Conservation (phyloP, 2,329 filamentous ascomycete species). For the Massarina eburnea region DNA sequence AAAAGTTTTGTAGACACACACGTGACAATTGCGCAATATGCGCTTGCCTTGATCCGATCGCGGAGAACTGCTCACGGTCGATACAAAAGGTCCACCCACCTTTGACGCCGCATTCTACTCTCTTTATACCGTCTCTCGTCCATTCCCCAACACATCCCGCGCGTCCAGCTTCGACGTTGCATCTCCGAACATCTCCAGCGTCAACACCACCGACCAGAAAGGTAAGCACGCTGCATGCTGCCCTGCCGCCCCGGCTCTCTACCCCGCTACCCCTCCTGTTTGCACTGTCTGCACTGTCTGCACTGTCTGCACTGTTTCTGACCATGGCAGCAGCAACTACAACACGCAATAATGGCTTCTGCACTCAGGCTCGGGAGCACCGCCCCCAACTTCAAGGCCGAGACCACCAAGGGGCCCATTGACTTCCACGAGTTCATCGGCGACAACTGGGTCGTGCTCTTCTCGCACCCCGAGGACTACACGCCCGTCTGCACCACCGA, state of each 20-base stretch:
- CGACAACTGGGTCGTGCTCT: slow-evolving; percentile 69
- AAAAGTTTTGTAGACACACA: slow-evolving; percentile 28
- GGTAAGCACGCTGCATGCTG: slow-evolving; percentile 10
- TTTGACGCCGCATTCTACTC: slow-evolving; percentile 11
- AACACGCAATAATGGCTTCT: slow-evolving; percentile 32
- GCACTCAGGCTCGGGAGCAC: slow-evolving; percentile 65
- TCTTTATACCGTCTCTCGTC: slow-evolving; percentile 3
- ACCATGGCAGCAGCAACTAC: slow-evolving; percentile 13
- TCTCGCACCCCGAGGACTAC: slow-evolving; percentile 68
- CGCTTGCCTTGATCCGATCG: slow-evolving; percentile 29
- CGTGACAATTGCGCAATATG: slow-evolving; percentile 39
- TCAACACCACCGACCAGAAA: slow-evolving; percentile 4
- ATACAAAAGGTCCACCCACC: slow-evolving; percentile 27
- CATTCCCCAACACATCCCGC: neutral
- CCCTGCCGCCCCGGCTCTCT: slow-evolving; percentile 7
- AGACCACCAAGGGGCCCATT: slow-evolving; percentile 66
- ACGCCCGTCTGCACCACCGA: slow-evolving; percentile 65
- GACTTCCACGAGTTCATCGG: slow-evolving; percentile 73
- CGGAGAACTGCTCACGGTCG: slow-evolving; percentile 14
- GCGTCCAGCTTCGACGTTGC: neutral
- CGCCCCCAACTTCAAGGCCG: slow-evolving; percentile 70
- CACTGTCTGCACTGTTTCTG: slow-evolving; percentile 21
- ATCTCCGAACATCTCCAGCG: slow-evolving; percentile 1
- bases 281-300: slow-evolving; percentile 29
- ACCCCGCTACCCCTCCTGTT: slow-evolving; percentile 37